phyloP scores from a whole-genome alignment of 805 yeast genomes.

The Barnettozyma vustinii region DNA sequence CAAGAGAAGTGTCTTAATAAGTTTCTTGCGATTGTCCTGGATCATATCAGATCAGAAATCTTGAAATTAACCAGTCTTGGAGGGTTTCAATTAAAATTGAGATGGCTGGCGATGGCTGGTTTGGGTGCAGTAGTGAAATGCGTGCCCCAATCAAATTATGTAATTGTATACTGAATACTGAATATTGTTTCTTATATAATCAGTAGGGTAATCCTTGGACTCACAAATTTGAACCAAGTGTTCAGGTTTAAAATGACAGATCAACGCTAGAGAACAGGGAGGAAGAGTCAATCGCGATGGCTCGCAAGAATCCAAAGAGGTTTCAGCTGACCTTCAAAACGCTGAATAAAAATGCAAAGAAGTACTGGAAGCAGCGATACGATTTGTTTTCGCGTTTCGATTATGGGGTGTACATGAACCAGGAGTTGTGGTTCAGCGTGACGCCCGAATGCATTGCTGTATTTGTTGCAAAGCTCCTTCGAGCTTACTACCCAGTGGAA shows the following conservation, averaged over 20 bases:
- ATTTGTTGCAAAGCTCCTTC: conserved; percentile 49
- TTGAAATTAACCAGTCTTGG: not conserved
- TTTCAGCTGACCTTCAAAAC: conserved; percentile 8
- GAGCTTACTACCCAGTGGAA: conserved; percentile 40
- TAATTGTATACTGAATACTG: not conserved
- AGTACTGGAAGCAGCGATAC: conserved; percentile 56
- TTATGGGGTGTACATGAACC: conserved; percentile 61
- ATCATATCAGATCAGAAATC: not conserved
- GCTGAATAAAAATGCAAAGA: conserved; percentile 19
- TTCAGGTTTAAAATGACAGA: no score
- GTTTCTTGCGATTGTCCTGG: no score
- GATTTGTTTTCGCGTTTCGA: conserved; percentile 57
- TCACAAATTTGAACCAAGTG: not conserved
- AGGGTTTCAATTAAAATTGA: not conserved
- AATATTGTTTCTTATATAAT: not conserved
- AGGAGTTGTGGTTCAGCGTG: conserved; percentile 81
- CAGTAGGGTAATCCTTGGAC: not conserved
- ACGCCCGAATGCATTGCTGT: conserved; percentile 76
- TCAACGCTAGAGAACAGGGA: not conserved
- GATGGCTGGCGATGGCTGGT: not conserved
- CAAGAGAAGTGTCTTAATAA: no score
- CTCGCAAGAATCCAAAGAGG: not conserved
- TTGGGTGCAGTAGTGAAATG: not conserved
- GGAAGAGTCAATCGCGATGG: not conserved
- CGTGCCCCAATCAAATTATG: not conserved